A percentile compares a stretch with the other conserved stretches of the same genome.
These are phyloP conservation scores for Aegilops longissima DNA, from an alignment of 176 grass and related monocot genomes.

Conservation along the genomic window DNA sequence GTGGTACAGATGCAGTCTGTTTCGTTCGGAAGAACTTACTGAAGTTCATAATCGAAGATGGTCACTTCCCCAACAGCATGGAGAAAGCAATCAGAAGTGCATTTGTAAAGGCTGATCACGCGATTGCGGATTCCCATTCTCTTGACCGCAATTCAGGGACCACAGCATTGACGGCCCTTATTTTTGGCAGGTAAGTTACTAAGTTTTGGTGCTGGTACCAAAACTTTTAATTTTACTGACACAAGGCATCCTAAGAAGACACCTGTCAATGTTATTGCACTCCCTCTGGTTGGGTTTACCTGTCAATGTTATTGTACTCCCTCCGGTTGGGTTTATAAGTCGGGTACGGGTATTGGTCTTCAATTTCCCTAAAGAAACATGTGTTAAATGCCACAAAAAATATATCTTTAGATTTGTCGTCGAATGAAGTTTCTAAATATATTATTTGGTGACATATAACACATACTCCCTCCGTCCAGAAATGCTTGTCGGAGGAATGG, in stretches of 20 bases:
- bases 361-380: no score
- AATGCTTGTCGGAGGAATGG: no score
- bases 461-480: no score
- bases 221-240: background rate
- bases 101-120: constrained; percentile 81
- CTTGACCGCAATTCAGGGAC: constrained; percentile 88
- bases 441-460: no score
- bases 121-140: constrained; percentile 78
- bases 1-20: constrained; percentile 80
- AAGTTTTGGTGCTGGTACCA: constrained; percentile 13
- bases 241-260: background rate
- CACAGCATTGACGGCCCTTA: constrained; percentile 75
- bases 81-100: constrained; percentile 71
- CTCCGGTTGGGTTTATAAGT: no score
- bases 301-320: background rate
- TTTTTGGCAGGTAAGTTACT: constrained; percentile 71
- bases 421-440: no score
- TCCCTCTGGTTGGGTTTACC: background rate
- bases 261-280: background rate
- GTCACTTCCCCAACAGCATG: constrained; percentile 67
- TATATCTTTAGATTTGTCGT: no score
- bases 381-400: no score
- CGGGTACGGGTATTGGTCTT: no score
- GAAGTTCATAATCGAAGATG: constrained; percentile 82
- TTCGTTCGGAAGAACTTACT: constrained; percentile 90